These are phyloP conservation scores for Boletus sensibilis DNA, from an alignment of 768 basidiomycete species.

Conservation along the genomic window DNA sequence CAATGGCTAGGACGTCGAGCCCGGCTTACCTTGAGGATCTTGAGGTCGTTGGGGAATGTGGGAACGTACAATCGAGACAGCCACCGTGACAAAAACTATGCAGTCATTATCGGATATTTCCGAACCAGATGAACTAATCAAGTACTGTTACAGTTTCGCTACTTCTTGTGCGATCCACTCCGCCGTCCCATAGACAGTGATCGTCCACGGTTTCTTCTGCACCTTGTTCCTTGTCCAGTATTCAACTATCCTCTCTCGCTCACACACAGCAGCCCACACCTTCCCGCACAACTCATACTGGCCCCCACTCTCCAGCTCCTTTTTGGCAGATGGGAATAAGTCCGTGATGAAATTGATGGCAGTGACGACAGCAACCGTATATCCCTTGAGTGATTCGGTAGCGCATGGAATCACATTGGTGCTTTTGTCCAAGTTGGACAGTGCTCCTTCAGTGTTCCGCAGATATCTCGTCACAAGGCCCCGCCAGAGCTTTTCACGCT, in stretches of 20 bases:
- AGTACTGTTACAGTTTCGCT: constrained; percentile 2
- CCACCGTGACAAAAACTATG: constrained; percentile 51
- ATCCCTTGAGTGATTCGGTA: constrained; percentile 12
- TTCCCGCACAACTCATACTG: constrained; percentile 22
- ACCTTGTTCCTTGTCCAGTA: constrained; percentile 19
- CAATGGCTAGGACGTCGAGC: constrained; percentile 22
- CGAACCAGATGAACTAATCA: constrained; percentile 15
- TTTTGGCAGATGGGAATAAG: constrained; percentile 18
- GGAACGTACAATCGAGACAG: constrained; percentile 36
- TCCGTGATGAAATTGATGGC: constrained; percentile 23
- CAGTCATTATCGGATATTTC: constrained; percentile 40
- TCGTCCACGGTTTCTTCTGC: constrained; percentile 14
- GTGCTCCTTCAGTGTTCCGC: constrained; percentile 22
- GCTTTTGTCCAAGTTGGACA: constrained; percentile 10
- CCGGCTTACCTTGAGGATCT: constrained; percentile 49
- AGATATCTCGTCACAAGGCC: constrained; percentile 19
- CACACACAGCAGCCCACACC: constrained; percentile 20
- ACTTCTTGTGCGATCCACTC: constrained; percentile 17
- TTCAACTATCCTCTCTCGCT: constrained; percentile 12
- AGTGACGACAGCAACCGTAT: constrained; percentile 17
- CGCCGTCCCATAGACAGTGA: constrained; percentile 13
- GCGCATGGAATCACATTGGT: constrained; percentile 13
- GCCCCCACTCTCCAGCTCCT: constrained; percentile 10
- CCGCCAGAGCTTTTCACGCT: constrained; percentile 22
- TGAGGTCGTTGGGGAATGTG: constrained; percentile 42